Evolutionary conservation across 805 yeast genomes (phyloP).

Genomic region (Torulaspora delbrueckii): DNA sequence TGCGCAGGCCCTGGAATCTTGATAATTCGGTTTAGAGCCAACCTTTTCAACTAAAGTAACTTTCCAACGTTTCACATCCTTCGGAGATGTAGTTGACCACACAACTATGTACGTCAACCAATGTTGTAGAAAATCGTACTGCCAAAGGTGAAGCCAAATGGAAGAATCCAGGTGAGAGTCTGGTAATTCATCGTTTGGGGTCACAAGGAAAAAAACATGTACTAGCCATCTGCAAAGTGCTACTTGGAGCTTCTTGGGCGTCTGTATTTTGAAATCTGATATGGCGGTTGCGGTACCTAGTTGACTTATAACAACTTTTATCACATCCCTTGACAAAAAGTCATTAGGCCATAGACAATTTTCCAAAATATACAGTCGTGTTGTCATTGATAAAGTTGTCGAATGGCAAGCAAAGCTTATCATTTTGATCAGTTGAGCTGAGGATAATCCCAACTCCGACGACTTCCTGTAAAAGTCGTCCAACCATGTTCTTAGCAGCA

Average conservation of each 20-base stretch:
- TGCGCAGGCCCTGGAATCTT: slow-evolving; percentile 19
- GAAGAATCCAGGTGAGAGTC: slow-evolving; percentile 17
- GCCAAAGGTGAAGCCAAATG: slow-evolving; percentile 35
- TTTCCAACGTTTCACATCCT: slow-evolving; percentile 32
- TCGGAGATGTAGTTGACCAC: slow-evolving; percentile 27
- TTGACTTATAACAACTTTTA: slow-evolving; percentile 28
- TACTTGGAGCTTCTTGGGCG: slow-evolving; percentile 26
- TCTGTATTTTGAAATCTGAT: slow-evolving; percentile 18
- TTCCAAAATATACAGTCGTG: slow-evolving; percentile 25
- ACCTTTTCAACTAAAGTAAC: slow-evolving; percentile 23
- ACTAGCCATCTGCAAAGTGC: slow-evolving; percentile 36
- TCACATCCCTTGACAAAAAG: slow-evolving; percentile 22
- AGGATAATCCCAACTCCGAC: slow-evolving; percentile 20
- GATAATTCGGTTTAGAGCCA: slow-evolving; percentile 23
- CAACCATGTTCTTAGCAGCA: slow-evolving; percentile 9
- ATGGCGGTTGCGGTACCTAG: slow-evolving; percentile 30
- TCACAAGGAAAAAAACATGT: slow-evolving; percentile 26
- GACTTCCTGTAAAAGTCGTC: slow-evolving; percentile 13
- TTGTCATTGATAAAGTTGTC: slow-evolving; percentile 12
- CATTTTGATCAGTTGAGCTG: slow-evolving; percentile 13
- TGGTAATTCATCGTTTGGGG: slow-evolving; percentile 14
- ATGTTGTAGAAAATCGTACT: slow-evolving; percentile 35
- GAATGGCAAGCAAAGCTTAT: slow-evolving; percentile 21
- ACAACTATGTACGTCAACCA: slow-evolving; percentile 35
- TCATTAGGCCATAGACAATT: slow-evolving; percentile 32